Base-by-base conservation (phyloP, 2,329 filamentous ascomycete genomes). In the Huntiella bhutanensis region DNA sequence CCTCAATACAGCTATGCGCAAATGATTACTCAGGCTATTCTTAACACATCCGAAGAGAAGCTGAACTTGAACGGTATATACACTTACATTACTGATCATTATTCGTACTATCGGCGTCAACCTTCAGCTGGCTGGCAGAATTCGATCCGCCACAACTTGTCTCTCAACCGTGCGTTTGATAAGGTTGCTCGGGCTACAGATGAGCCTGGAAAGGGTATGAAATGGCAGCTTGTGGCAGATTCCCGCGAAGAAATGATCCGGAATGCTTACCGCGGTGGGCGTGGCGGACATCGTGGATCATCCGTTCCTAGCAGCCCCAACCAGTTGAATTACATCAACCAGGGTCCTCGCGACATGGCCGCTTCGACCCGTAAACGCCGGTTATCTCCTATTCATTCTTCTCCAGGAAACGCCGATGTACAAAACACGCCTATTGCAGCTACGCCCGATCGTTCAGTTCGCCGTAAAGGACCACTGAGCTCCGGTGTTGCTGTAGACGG, bases 121-220 rank as follows among this genome's bases (percentile, higher is more conserved):
- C 64, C 66, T 44, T 64, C 67, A 47, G 77, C 76, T 49, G 88
- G 91, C 50, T 98, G 92, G 92, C 91, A 95, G 76, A 98, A 98
- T 60, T 95, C 86, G 0, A 98, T 98, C 53, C 80, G 91, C 10
- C 91, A 98, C 60, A 98, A 98, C 55, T 63, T 98, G 11, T 96
- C 91, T 1, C 64, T 98, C 37, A 96, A 93, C 61, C 94, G 95
- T 59, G 77, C 81, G 0, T 98, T 98, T 57, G 79, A 86, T 55
- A 98, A 98, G 61, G 82, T 94, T 6, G 82, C 91, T 3, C 79
- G 91, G 41, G 80, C 83, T 12, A 94, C 86, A 0, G 85, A 96
- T 54, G 91, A 98, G 59, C 91, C 91, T 16, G 91, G 91, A 10
- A 98, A 98, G 60, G 91, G 91, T 22, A 96, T 95, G 86, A 96